Evolutionary conservation across 2,329 filamentous ascomycete species (phyloP).

Genomic region (Venturia nashicola): DNA sequence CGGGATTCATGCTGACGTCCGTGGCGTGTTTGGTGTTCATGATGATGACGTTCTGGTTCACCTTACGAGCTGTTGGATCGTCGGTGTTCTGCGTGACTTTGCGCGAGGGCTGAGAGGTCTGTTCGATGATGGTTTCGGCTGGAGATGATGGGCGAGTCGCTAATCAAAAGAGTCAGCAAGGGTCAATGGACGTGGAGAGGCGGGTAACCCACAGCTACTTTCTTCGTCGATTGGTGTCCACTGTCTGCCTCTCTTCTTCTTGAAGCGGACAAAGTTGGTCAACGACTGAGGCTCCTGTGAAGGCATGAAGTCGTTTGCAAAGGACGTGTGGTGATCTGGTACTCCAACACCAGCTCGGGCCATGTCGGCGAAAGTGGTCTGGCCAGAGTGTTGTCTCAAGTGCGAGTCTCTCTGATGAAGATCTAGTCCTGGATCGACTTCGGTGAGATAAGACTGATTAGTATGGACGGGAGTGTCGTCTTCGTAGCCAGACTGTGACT

Average conservation of each 20-base stretch:
- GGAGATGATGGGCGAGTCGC: not conserved
- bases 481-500: constrained; percentile 4
- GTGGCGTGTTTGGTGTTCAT: not conserved
- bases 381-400: constrained; percentile 4
- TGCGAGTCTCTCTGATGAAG: constrained; percentile 8
- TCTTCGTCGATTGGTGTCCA: constrained; percentile 5
- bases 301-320: constrained; percentile 10
- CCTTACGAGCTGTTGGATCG: not conserved
- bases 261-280: constrained; percentile 13
- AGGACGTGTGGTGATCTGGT: constrained; percentile 11
- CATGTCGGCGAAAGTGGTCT: constrained; percentile 20
- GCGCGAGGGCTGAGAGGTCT: not conserved
- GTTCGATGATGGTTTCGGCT: not conserved
- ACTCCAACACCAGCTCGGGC: constrained; percentile 15
- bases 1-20: not conserved
- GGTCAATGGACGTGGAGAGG: not conserved
- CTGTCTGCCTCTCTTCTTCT: constrained; percentile 1
- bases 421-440: constrained; percentile 12
- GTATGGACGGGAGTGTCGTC: not conserved
- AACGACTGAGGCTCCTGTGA: constrained; percentile 14
- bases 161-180: not conserved
- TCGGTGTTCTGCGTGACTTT: not conserved
- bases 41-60: not conserved
- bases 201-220: not conserved
- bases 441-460: constrained; percentile 11